Conservation (phyloP, 306 rosid genomes). For the Canavalia ensiformis region DNA sequence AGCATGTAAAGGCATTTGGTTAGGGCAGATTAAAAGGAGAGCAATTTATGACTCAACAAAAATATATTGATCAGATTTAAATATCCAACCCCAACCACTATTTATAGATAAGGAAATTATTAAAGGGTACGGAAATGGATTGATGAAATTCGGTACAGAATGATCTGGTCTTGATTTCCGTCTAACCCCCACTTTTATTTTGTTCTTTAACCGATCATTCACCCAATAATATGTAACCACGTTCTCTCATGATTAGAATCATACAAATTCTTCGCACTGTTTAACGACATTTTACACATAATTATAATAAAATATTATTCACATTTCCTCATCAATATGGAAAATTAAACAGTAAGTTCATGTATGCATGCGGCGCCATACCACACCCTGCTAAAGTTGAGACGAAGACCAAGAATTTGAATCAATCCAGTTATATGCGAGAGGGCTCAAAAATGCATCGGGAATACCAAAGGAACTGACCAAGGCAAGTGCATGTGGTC, state of each 20-base stretch:
- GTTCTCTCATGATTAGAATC: background rate
- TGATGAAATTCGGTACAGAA: background rate
- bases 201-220: background rate
- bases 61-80: background rate
- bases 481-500: slow-evolving; percentile 87
- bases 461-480: slow-evolving; percentile 96
- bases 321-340: background rate
- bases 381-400: slow-evolving; percentile 49
- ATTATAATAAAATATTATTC: slow-evolving; percentile 6
- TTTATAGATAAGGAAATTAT: background rate
- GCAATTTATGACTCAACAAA: slow-evolving; percentile 17
- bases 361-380: background rate
- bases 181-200: background rate
- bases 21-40: background rate
- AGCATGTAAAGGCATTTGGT: background rate
- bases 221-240: background rate
- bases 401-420: slow-evolving; percentile 84
- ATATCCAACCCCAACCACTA: slow-evolving; percentile 5
- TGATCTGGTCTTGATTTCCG: background rate
- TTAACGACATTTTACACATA: background rate
- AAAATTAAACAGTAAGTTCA: background rate
- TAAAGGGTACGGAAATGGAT: background rate
- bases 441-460: slow-evolving; percentile 86
- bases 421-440: slow-evolving; percentile 86
- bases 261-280: background rate